phyloP scores from a whole-genome alignment of 1,139 yeast genomes.

The Geotrichum candidum region DNA sequence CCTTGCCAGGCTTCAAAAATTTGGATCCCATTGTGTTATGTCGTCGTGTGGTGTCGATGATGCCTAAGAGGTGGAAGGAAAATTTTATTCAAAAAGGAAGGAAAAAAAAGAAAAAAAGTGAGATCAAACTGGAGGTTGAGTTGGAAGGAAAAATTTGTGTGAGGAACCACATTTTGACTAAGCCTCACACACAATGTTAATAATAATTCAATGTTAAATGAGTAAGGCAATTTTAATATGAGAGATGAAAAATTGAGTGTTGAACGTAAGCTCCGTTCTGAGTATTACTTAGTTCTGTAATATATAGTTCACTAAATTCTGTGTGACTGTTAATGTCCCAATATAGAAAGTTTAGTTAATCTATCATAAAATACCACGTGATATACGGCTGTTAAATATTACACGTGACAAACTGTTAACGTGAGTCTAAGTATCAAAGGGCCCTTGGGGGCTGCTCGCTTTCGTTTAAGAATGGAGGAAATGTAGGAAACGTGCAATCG shows the following conservation, averaged over 20 bases:
- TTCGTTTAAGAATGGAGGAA: too few species aligned
- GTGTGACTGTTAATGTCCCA: neutral
- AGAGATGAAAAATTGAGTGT: neutral
- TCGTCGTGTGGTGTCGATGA: constrained; percentile 20
- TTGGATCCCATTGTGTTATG: constrained; percentile 47
- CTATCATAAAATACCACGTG: neutral
- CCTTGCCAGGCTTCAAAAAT: constrained; percentile 99
- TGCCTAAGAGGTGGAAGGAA: constrained; percentile 18
- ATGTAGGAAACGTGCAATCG: too few species aligned
- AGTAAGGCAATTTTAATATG: neutral
- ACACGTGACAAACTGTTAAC: too few species aligned
- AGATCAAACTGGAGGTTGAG: constrained; percentile 3
- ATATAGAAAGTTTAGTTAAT: neutral
- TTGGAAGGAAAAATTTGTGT: constrained; percentile 11
- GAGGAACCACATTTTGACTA: neutral
- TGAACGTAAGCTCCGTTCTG: neutral
- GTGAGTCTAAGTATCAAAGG: too few species aligned
- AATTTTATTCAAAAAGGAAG: constrained; percentile 15
- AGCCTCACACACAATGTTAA: neutral
- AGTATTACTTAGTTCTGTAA: neutral
- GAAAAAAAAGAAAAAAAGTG: constrained; percentile 8
- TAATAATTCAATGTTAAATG: neutral
- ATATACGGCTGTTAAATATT: neutral
- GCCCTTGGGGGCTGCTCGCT: too few species aligned
- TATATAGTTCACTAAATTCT: neutral